Conservation (phyloP, 2,329 filamentous ascomycete genomes). For the Pyrenochaeta sp. region DNA sequence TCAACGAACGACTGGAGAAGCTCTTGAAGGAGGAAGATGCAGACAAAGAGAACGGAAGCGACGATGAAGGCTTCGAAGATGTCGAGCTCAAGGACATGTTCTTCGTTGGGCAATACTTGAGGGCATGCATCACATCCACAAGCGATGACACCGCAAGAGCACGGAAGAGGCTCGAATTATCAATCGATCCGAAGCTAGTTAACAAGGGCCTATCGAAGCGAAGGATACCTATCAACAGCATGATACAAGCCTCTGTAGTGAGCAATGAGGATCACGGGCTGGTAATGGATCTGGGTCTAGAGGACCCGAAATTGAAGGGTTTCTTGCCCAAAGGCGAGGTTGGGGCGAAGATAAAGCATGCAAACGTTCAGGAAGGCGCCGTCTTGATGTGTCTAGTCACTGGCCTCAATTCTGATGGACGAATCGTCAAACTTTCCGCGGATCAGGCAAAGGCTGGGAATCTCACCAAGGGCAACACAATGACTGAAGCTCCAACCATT, state of each 20-base stretch:
- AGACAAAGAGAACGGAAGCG: constrained; percentile 64
- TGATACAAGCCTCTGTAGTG: constrained; percentile 84
- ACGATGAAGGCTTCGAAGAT: constrained; percentile 59
- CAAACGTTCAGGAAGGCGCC: constrained; percentile 79
- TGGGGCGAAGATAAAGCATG: constrained; percentile 69
- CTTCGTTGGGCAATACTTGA: constrained; percentile 83
- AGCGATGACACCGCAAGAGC: constrained; percentile 72
- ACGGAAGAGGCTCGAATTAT: constrained; percentile 86
- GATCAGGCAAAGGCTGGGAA: constrained; percentile 75
- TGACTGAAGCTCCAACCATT: constrained; percentile 83
- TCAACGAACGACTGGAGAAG: constrained; percentile 78
- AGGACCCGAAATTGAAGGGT: constrained; percentile 72
- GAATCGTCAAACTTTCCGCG: constrained; percentile 85
- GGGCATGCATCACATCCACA: constrained; percentile 83
- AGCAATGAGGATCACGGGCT: constrained; percentile 97
- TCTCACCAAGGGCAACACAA: constrained; percentile 68
- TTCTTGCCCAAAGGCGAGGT: constrained; percentile 89
- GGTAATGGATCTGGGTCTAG: constrained; percentile 88
- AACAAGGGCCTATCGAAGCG: constrained; percentile 78
- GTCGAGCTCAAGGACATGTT: constrained; percentile 81
- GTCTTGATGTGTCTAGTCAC: constrained; percentile 86
- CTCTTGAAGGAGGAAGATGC: constrained; percentile 69
- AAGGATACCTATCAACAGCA: constrained; percentile 77
- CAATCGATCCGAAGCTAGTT: constrained; percentile 78
- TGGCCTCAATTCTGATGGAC: constrained; percentile 77